phyloP scores from a whole-genome alignment of 257 asterid genomes.

The Nicotiana undulata region DNA sequence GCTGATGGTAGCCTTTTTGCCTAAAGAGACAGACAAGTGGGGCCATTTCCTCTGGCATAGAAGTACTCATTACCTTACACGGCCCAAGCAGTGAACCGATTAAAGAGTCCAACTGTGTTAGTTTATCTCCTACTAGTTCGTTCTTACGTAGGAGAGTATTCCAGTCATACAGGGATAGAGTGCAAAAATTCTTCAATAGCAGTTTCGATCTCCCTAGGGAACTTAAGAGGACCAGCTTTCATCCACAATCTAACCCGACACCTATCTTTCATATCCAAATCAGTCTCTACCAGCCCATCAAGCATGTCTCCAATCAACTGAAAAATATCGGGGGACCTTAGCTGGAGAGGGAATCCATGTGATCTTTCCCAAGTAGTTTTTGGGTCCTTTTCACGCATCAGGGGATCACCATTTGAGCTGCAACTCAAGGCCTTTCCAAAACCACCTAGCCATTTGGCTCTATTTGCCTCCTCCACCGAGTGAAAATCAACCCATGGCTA shows the following conservation, averaged over 20 bases:
- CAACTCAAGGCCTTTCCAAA: not conserved
- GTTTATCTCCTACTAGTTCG: not conserved
- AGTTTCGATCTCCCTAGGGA: not conserved
- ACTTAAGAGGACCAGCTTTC: not conserved
- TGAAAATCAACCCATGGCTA: not conserved
- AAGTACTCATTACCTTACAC: not conserved
- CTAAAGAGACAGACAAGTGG: not conserved
- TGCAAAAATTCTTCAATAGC: not conserved
- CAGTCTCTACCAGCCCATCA: not conserved
- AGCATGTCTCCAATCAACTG: not conserved
- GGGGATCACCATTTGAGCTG: not conserved
- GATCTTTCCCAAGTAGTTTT: not conserved
- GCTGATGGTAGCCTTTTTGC: not conserved
- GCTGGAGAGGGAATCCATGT: not conserved
- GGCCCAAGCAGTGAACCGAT: not conserved
- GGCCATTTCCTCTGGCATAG: not conserved
- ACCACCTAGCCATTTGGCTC: not conserved
- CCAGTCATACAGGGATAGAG: not conserved
- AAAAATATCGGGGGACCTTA: not conserved
- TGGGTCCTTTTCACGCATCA: not conserved
- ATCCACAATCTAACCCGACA: not conserved
- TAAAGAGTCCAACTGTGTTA: not conserved
- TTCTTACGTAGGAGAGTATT: not conserved
- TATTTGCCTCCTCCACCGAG: not conserved
- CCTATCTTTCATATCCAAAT: not conserved